These are phyloP conservation scores for Globisporangium cystogenes DNA, from an alignment of 352 stramenopile species.

Conservation along the genomic window DNA sequence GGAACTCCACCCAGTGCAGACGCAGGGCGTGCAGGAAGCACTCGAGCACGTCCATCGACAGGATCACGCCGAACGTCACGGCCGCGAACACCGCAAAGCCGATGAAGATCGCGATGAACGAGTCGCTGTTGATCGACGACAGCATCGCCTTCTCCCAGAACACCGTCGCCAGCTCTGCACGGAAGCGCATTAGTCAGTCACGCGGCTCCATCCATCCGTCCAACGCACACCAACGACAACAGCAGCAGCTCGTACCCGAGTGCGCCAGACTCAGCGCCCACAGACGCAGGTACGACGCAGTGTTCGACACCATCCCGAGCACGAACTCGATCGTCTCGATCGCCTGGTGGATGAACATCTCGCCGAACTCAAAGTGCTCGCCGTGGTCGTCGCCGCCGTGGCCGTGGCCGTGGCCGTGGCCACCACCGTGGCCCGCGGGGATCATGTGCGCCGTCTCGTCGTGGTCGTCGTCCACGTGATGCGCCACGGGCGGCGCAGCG, in stretches of 20 bases:
- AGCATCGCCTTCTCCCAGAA: conserved; percentile 99
- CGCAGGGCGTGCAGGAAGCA: conserved; percentile 99
- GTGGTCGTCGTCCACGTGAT: conserved; percentile 80
- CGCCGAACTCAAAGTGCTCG: conserved; percentile 93
- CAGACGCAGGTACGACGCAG: conserved; percentile 98
- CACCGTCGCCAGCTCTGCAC: conserved; percentile 76
- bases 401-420: conserved; percentile 24
- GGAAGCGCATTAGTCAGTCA: conserved; percentile 16
- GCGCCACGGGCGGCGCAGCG: conserved; percentile 39
- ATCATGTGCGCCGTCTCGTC: conserved; percentile 60
- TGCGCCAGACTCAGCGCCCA: conserved; percentile 98
- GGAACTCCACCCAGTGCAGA: conserved; percentile 99
- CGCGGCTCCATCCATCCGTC: conserved; percentile 16
- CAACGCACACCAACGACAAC: background rate
- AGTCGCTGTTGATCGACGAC: conserved; percentile 95
- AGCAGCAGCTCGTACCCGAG: conserved; percentile 53
- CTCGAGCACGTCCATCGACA: conserved; percentile 99
- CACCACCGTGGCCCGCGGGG: conserved; percentile 24
- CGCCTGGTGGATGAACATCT: conserved; percentile 98
- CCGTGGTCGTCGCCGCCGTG: conserved; percentile 32
- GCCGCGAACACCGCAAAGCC: conserved; percentile 90
- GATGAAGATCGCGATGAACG: conserved; percentile 95
- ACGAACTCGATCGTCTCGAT: conserved; percentile 99
- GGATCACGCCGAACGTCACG: conserved; percentile 96
- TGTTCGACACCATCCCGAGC: conserved; percentile 99